Evolutionary conservation across 169 alveolate genomes (phyloP), one percentile per base, ranked within the genome.

Genomic region (Cystoisospora suis): DNA sequence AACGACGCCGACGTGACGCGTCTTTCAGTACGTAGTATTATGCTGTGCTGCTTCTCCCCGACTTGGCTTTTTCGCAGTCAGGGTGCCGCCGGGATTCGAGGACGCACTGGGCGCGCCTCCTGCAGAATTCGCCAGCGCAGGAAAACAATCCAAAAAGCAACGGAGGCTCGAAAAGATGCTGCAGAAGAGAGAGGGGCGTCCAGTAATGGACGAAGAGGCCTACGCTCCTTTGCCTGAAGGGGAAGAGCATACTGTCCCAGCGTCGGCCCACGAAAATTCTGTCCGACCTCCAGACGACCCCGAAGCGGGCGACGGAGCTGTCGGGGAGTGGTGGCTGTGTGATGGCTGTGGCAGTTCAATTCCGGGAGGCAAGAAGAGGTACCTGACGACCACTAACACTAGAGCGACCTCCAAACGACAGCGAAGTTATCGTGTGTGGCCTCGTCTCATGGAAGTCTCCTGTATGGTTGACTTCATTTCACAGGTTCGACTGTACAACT

Each of bases 401-500:
- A 49, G 61, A 49, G 61, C 61, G 9, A 9, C n/a, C n/a, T 20
- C 20, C 61, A 49, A 20, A 49, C 29, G 5, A 2, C 72, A 58
- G 40, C 15, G 80, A 20, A 69, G 1, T 53, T 12, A 3, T 69
- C 44, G 1, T 29, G 49, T 42, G 38, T 3, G 45, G 17, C 80
- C 38, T 4, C 80, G 29, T 29, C 29, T 27, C 3, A 4, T 20
- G 44, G 44, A 20, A 46, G 72, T 58, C 72, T 93, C 58, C 34
- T 9, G 34, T 2, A 40, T 29, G 17, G 36, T 40, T 42, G 44
- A 20, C 23, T 53, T 6, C 9, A n/a, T 56, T 58, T 4, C 9
- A 91, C 85, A 95, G 97, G 90, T 97, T 94, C 87, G 98, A 97
- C 87, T 97, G 98, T 88, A 88, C 92, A 56, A 93, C 93, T 27